Percentiles rank a stretch among this genome's conserved stretches.
phyloP scores from a whole-genome alignment of 768 basidiomycete species.

The Lactarius quietus region DNA sequence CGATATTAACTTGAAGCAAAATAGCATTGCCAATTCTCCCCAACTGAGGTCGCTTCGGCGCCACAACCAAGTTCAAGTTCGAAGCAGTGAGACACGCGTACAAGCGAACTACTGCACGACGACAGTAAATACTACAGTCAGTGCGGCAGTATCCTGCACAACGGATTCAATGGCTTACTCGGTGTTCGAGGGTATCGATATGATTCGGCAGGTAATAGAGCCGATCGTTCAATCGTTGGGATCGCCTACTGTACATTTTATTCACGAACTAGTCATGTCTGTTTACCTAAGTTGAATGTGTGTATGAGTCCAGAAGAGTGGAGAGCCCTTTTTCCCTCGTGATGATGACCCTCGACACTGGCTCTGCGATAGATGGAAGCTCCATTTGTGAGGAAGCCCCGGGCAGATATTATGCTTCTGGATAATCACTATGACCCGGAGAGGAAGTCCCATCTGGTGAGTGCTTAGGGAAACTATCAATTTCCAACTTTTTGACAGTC shows the following conservation, averaged over 20 bases:
- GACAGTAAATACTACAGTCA: too few relatives aligned
- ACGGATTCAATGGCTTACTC: neutral
- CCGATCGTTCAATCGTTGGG: neutral
- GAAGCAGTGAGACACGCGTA: too few relatives aligned
- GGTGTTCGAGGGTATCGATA: neutral
- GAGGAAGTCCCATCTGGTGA: neutral
- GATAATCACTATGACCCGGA: neutral
- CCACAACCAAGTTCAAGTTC: too few relatives aligned
- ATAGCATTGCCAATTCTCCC: too few relatives aligned
- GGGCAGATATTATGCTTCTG: neutral
- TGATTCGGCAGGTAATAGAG: neutral
- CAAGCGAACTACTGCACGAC: too few relatives aligned
- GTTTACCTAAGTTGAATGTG: neutral
- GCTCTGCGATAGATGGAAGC: neutral
- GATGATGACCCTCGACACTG: neutral
- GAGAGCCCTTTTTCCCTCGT: neutral
- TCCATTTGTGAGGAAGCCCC: neutral
- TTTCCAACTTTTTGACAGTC: constrained; percentile 1
- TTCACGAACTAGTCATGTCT: neutral
- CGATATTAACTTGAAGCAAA: too few relatives aligned
- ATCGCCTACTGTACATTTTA: neutral
- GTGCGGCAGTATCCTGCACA: neutral
- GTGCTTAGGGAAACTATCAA: constrained; percentile 6
- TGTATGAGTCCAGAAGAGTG: neutral
- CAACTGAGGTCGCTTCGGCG: too few relatives aligned